A percentile compares a stretch with the other conserved stretches of the same genome.
Conservation (phyloP, 768 basidiomycete genomes). For the Mycena vulgaris region DNA sequence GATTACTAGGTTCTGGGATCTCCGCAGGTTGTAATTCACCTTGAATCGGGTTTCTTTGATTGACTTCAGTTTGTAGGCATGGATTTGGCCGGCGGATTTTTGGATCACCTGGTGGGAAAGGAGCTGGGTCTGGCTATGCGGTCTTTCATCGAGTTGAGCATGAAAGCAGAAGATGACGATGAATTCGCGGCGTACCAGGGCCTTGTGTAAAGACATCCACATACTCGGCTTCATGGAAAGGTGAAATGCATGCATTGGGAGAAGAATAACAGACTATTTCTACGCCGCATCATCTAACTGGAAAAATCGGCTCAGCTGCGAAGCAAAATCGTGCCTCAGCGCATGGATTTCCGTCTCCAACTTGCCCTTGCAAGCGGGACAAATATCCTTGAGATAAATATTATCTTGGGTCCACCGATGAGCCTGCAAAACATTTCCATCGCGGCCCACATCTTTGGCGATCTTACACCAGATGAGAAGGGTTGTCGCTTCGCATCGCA, state of each 20-base stretch:
- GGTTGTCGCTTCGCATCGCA: not conserved
- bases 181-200: conserved; percentile 47
- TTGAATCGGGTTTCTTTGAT: conserved; percentile 24
- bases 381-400: not conserved
- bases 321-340: not conserved
- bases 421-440: conserved; percentile 9
- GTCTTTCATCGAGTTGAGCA: conserved; percentile 41
- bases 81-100: conserved; percentile 54
- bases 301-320: not conserved
- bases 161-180: conserved; percentile 43
- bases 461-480: not conserved
- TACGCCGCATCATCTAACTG: not conserved
- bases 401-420: not conserved
- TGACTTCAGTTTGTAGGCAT: conserved; percentile 43
- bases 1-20: conserved; percentile 46
- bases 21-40: conserved; percentile 49
- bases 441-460: not conserved
- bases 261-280: not conserved
- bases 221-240: no score
- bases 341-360: not conserved
- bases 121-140: conserved; percentile 34
- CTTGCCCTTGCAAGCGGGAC: not conserved
- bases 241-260: no score
- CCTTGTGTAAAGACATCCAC: conserved; percentile 34
- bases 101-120: conserved; percentile 48